phyloP scores from a whole-genome alignment of 2,329 filamentous ascomycete genomes.

The Colletotrichum filicis region DNA sequence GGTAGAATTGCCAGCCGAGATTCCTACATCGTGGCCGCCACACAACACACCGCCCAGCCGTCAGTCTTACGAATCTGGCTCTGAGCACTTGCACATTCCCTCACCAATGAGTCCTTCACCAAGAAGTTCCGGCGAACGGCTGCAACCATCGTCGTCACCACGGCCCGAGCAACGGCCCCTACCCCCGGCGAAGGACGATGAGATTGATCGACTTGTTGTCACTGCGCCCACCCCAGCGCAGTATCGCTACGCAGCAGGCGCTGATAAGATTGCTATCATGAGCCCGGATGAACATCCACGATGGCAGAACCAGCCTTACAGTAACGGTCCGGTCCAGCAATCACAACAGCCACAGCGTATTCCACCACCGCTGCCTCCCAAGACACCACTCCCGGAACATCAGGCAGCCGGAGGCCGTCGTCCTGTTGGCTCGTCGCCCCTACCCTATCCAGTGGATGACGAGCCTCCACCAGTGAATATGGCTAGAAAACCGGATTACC shows the following conservation, averaged over 20 bases:
- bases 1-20: constrained; percentile 68
- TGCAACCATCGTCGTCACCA: constrained; percentile 45
- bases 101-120: constrained; percentile 53
- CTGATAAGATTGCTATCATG: constrained; percentile 76
- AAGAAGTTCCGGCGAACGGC: constrained; percentile 60
- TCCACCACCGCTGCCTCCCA: constrained; percentile 80
- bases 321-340: constrained; percentile 31
- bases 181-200: constrained; percentile 48
- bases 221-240: constrained; percentile 68
- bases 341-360: constrained; percentile 44
- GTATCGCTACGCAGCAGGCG: constrained; percentile 67
- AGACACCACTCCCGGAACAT: constrained; percentile 75
- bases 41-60: constrained; percentile 53
- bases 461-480: constrained; percentile 89
- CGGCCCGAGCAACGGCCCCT: constrained; percentile 44
- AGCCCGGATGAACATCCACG: constrained; percentile 68
- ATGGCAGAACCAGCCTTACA: constrained; percentile 44
- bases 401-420: constrained; percentile 48
- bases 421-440: constrained; percentile 45
- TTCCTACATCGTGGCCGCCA: constrained; percentile 52
- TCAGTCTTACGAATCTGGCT: constrained; percentile 67
- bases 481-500: constrained; percentile 84
- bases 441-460: constrained; percentile 83
- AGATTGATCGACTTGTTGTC: constrained; percentile 65
- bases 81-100: constrained; percentile 59